Conservation (phyloP, 257 asterid genomes). For the Solanum lycopersicoides region DNA sequence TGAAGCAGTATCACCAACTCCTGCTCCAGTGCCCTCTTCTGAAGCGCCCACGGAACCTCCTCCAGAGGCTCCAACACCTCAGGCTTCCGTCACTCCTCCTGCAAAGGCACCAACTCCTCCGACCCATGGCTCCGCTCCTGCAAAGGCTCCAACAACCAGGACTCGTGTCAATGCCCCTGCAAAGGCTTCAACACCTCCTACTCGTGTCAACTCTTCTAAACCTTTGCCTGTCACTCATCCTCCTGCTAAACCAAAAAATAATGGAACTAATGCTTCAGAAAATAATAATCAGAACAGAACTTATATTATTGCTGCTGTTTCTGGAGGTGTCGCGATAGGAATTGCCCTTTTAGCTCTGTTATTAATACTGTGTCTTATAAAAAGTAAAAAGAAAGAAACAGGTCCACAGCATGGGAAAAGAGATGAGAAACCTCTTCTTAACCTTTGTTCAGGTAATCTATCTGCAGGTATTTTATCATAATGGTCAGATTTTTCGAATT, state of each 20-base stretch:
- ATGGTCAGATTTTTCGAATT: neutral
- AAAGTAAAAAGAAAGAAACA: constrained; percentile 9
- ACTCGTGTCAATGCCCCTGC: neutral
- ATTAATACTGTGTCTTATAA: constrained; percentile 24
- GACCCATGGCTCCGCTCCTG: neutral
- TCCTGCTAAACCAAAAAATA: neutral
- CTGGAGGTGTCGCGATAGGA: constrained; percentile 33
- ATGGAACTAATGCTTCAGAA: constrained; percentile 3
- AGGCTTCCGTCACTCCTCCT: neutral
- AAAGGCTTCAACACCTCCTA: neutral
- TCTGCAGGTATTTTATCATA: constrained; percentile 38
- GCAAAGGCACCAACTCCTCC: neutral
- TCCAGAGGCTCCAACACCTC: constrained; percentile 10
- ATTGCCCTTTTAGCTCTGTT: constrained; percentile 33
- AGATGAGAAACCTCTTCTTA: constrained; percentile 64
- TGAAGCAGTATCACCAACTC: constrained; percentile 5
- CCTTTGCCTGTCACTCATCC: constrained; percentile 1
- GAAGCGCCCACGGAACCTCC: constrained; percentile 5
- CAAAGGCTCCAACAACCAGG: neutral
- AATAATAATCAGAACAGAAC: neutral
- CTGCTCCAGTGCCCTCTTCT: constrained; percentile 7
- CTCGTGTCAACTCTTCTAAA: neutral
- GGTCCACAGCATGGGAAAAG: constrained; percentile 34
- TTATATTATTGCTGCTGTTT: constrained; percentile 24
- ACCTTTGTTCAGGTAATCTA: constrained; percentile 29